Percentiles rank a stretch among this genome's conserved stretches.
phyloP scores from a whole-genome alignment of 2,329 filamentous ascomycete species.

The Cytospora mali region DNA sequence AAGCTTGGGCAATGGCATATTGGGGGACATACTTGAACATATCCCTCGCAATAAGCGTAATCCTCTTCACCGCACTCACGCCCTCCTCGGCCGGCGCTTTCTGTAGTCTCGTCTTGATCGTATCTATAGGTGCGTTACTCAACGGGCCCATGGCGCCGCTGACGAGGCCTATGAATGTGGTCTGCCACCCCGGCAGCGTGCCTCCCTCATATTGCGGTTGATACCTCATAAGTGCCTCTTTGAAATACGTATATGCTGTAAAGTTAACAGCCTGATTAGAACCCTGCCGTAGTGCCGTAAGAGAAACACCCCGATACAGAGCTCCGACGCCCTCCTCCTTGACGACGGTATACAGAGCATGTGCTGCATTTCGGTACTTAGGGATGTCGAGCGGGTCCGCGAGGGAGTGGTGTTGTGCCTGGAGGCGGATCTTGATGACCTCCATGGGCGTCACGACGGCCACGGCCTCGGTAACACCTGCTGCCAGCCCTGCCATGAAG shows the following conservation, averaged over 20 bases:
- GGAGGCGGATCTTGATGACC: conserved; percentile 96
- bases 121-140: conserved; percentile 97
- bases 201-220: conserved; percentile 69
- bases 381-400: conserved; percentile 94
- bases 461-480: conserved; percentile 95
- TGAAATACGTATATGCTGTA: conserved; percentile 95
- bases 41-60: conserved; percentile 74
- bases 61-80: conserved; percentile 77
- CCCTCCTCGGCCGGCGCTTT: conserved; percentile 83
- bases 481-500: conserved; percentile 74
- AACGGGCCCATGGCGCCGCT: conserved; percentile 94
- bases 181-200: conserved; percentile 84
- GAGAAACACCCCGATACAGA: conserved; percentile 88
- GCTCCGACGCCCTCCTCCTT: conserved; percentile 87
- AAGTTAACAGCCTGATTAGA: conserved; percentile 99
- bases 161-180: conserved; percentile 85
- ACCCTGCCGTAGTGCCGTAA: conserved; percentile 92
- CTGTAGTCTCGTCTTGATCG: conserved; percentile 96
- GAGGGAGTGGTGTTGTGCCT: conserved; percentile 98
- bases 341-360: conserved; percentile 81
- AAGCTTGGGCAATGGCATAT: neutral
- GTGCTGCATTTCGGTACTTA: conserved; percentile 94
- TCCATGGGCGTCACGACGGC: conserved; percentile 98
- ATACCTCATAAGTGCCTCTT: conserved; percentile 70
- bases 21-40: conserved; percentile 71